Evolutionary conservation across 78 protist genomes (phyloP).

Genomic region (Mastigamoeba balamuthi): DNA sequence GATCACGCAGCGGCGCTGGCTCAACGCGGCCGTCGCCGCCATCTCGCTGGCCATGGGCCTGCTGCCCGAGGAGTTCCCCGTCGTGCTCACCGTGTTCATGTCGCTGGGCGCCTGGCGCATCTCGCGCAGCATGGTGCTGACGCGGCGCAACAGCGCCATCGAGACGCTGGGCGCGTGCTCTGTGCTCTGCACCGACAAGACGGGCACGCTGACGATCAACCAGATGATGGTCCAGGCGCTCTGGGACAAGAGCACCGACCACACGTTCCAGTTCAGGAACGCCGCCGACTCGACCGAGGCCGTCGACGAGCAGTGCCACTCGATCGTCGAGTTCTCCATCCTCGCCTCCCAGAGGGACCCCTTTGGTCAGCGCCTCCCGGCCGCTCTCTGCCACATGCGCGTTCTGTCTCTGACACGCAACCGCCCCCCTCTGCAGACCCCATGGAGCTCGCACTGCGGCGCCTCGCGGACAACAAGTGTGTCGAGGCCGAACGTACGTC

Average conservation of each 20-base stretch:
- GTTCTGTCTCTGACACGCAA: no score
- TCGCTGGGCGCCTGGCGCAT: slow-evolving; percentile 4
- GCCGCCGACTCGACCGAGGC: no score
- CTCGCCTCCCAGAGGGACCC: background rate
- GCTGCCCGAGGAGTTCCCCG: slow-evolving; percentile 5
- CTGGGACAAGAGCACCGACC: background rate
- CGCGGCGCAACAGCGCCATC: slow-evolving; percentile 10
- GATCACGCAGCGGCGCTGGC: background rate
- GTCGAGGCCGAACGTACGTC: no score
- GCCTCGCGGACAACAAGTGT: no score
- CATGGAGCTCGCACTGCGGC: no score
- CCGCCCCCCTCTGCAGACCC: no score
- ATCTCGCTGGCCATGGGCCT: slow-evolving; percentile 73
- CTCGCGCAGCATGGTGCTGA: background rate
- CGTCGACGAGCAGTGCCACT: slow-evolving; percentile 40
- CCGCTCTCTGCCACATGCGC: no score
- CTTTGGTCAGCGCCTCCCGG: no score
- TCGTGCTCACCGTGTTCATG: background rate
- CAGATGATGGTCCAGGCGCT: slow-evolving; percentile 6
- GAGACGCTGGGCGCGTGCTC: slow-evolving; percentile 73
- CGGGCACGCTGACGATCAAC: slow-evolving; percentile 60
- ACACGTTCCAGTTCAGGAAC: slow-evolving; percentile 16
- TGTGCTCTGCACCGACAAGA: slow-evolving; percentile 46
- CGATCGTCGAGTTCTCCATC: background rate
- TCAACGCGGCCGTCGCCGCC: slow-evolving; percentile 6